Percentiles rank a stretch among this genome's conserved stretches.
These are phyloP conservation scores for Thamnidium elegans DNA, from an alignment of 192 early-diverging fungal genomes.

Conservation along the genomic window DNA sequence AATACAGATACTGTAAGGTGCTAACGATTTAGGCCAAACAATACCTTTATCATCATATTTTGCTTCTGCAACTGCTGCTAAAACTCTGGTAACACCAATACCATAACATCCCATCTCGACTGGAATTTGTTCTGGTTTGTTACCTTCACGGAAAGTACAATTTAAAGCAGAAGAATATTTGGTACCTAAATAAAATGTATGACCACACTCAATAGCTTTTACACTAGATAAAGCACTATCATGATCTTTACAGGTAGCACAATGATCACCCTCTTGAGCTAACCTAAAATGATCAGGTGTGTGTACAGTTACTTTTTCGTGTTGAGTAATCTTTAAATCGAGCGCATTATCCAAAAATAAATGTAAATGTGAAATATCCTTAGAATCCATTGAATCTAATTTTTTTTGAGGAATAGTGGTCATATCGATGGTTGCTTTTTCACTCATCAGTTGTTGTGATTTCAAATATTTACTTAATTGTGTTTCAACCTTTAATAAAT, in stretches of 20 bases:
- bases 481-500: conserved; percentile 22
- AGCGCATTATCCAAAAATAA: conserved; percentile 28
- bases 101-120: conserved; percentile 93
- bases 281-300: conserved; percentile 44
- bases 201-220: conserved; percentile 79
- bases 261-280: conserved; percentile 46
- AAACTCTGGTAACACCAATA: conserved; percentile 78
- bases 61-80: conserved; percentile 78
- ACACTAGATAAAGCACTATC: conserved; percentile 23
- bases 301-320: neutral
- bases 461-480: conserved; percentile 7
- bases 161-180: conserved; percentile 77
- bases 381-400: neutral
- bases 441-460: neutral
- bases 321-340: conserved; percentile 10
- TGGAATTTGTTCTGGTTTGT: conserved; percentile 35
- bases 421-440: neutral
- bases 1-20: conserved; percentile 71
- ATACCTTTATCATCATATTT: conserved; percentile 64
- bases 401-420: neutral
- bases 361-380: neutral
- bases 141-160: conserved; percentile 44
- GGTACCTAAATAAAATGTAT: conserved; percentile 88
- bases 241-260: conserved; percentile 37
- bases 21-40: conserved; percentile 76